Evolutionary conservation across 2,329 filamentous ascomycete species (phyloP), one percentile per base, ranked within the genome.

Genomic region (Stachybotrys echinatus): DNA sequence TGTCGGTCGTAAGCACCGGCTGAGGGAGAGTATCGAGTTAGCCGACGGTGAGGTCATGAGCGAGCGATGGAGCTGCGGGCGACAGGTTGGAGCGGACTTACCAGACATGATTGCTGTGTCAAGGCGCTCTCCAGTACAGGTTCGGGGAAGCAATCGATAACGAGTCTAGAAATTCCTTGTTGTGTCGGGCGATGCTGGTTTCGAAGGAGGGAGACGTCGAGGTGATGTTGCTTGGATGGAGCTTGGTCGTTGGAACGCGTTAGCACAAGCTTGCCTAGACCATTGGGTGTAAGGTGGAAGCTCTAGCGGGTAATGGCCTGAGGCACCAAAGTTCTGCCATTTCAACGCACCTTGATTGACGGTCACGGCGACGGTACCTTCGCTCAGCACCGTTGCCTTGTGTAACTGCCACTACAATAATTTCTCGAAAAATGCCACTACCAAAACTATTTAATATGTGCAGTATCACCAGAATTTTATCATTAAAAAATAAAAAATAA

Each of bases 1-100:
- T 99, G 94, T 79, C 94, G 85, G 75, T 99, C 94, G 76, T 95
- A 97, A 67, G 90, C 92, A 74, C 89, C 87, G 74, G 67, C 67
- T 70, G 50, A 47, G 19, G 27, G 43, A 48, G 51, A 52, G 45
- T 59, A 18, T 8, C 21, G 49, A 45, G 59, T 68, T 62, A 69
- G 64, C 59, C 61, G 23, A 48, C 57, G 45, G 51, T 55, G 22
- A 47, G 27, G 51, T 49, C 42, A 48, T 46, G 43, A 3, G 27
- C 34, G 40, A 48, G 45, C 39, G 34, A 49, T 44, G 46, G 43
- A 45, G 40, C 50, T 47, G 44, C 48, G 50, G 53, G 48, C 51
- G 48, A 52, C 56, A 49, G 55, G 45, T 51, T 52, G 45, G 17
- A n/a, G 3, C 17, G 18, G 12, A 66, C 73, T 50, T 61, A 77